Evolutionary conservation across 1,139 yeast genomes (phyloP).

Genomic region (Blastobotrys ciferrii): DNA sequence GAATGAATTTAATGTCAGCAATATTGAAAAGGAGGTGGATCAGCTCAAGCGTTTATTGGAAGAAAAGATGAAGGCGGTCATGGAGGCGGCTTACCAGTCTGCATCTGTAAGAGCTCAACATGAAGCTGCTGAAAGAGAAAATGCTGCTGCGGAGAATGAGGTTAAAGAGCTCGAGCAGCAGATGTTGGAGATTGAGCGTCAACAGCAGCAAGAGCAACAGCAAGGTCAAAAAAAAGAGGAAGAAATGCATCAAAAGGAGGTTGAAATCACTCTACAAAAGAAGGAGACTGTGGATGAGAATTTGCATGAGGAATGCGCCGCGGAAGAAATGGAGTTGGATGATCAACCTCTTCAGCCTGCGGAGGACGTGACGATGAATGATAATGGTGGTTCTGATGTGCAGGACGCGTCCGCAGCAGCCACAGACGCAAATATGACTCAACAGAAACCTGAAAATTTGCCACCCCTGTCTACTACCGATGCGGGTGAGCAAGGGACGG

Average conservation of each 20-base stretch:
- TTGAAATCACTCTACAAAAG: too few species aligned
- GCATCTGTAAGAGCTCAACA: slow-evolving; percentile 3
- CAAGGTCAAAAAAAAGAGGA: background rate
- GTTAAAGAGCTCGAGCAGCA: slow-evolving; percentile 1
- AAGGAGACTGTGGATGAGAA: background rate
- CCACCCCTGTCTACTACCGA: too few species aligned
- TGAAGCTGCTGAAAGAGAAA: background rate
- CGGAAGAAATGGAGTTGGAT: background rate
- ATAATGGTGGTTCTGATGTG: too few species aligned
- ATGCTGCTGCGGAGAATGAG: slow-evolving; percentile 4
- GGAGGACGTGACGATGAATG: too few species aligned
- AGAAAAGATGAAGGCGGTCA: slow-evolving; percentile 11
- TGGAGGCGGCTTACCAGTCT: slow-evolving; percentile 7
- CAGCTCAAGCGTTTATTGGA: slow-evolving; percentile 17
- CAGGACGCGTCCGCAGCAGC: too few species aligned
- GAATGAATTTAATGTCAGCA: slow-evolving; percentile 10
- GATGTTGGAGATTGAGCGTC: background rate
- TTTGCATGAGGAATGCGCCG: background rate
- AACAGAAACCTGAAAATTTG: too few species aligned
- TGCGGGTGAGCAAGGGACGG: too few species aligned
- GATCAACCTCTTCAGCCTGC: background rate
- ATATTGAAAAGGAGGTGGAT: slow-evolving; percentile 20
- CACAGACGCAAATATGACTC: too few species aligned
- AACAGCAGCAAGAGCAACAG: background rate
- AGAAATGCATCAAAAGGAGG: background rate